These are phyloP conservation scores for Acanthamoeba healyi DNA, from an alignment of 208 protist genomes.

Conservation along the genomic window DNA sequence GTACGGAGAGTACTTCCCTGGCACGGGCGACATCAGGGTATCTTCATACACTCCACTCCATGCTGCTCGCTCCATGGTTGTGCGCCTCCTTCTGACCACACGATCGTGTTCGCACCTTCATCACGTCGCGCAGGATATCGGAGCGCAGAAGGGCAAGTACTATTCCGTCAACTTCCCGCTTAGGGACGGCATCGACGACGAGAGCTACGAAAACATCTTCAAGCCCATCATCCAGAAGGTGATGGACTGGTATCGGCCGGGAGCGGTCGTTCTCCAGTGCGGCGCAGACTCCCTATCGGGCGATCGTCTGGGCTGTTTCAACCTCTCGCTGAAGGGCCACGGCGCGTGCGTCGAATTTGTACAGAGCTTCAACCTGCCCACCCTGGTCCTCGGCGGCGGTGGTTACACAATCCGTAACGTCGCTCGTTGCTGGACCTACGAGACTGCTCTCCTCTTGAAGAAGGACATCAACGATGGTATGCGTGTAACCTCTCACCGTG, in stretches of 20 bases:
- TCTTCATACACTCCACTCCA: not conserved
- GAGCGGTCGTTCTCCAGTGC: constrained; percentile 99
- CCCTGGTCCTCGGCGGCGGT: constrained; percentile 98
- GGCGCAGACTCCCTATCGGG: constrained; percentile 98
- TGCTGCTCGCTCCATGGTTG: constrained; percentile 7
- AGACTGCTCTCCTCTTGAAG: constrained; percentile 94
- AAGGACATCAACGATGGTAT: constrained; percentile 79
- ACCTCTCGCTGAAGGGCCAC: constrained; percentile 95
- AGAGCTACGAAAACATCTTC: constrained; percentile 94
- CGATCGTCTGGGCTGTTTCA: constrained; percentile 98
- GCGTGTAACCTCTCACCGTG: not conserved
- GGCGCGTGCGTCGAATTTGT: constrained; percentile 96
- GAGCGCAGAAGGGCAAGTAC: constrained; percentile 90
- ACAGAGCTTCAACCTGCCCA: constrained; percentile 94
- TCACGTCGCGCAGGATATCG: constrained; percentile 89
- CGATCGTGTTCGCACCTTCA: not conserved
- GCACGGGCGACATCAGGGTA: constrained; percentile 94
- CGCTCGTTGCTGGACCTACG: constrained; percentile 98
- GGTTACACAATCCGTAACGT: constrained; percentile 99
- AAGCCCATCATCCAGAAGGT: constrained; percentile 93
- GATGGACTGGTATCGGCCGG: constrained; percentile 96
- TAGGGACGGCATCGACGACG: constrained; percentile 94
- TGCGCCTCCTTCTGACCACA: not conserved
- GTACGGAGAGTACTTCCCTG: constrained; percentile 98
- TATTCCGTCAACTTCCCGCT: constrained; percentile 97